Evolutionary conservation across 1,284 basidiomycete species (phyloP).

Genomic region (Ustilago trichophora): DNA sequence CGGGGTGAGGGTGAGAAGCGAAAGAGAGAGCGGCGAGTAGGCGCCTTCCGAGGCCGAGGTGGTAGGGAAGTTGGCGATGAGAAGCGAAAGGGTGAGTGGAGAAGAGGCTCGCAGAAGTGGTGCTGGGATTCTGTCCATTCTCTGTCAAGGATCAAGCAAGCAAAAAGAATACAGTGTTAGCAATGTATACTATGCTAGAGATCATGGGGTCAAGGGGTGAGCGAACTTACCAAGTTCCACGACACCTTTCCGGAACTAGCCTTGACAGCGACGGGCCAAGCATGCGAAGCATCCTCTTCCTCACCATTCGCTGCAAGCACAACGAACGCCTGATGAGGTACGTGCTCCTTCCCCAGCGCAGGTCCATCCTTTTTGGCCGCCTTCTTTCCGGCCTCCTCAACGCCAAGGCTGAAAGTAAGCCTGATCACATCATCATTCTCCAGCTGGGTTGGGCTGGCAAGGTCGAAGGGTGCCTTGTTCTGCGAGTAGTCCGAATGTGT

Average conservation of each 20-base stretch:
- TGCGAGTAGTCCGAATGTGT: conserved; percentile 33
- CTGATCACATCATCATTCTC: conserved; percentile 52
- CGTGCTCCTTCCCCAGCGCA: conserved; percentile 33
- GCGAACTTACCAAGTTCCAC: conserved; percentile 45
- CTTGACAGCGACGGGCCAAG: conserved; percentile 45
- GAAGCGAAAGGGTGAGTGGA: conserved; percentile 34
- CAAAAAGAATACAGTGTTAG: no score
- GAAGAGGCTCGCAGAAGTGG: conserved; percentile 17
- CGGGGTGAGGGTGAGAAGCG: conserved; percentile 28
- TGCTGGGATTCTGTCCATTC: conserved; percentile 40
- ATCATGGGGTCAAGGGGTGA: no score
- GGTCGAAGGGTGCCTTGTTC: conserved; percentile 31
- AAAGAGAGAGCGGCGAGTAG: conserved; percentile 29
- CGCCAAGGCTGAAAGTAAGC: conserved; percentile 39
- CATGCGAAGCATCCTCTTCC: conserved; percentile 11
- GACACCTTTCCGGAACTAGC: conserved; percentile 42
- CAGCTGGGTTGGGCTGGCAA: conserved; percentile 24
- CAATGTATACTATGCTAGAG: no score
- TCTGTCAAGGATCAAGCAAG: no score
- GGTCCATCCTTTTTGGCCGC: conserved; percentile 28
- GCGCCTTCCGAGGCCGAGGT: conserved; percentile 25
- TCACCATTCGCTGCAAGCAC: conserved; percentile 30
- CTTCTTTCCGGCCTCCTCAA: conserved; percentile 19
- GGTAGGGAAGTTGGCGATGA: conserved; percentile 42
- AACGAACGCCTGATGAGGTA: conserved; percentile 48